Percentiles rank a stretch among this genome's conserved stretches.
Evolutionary conservation across 164 flowering plant genomes (phyloP).

Genomic region (Paratinospora sagittata): DNA sequence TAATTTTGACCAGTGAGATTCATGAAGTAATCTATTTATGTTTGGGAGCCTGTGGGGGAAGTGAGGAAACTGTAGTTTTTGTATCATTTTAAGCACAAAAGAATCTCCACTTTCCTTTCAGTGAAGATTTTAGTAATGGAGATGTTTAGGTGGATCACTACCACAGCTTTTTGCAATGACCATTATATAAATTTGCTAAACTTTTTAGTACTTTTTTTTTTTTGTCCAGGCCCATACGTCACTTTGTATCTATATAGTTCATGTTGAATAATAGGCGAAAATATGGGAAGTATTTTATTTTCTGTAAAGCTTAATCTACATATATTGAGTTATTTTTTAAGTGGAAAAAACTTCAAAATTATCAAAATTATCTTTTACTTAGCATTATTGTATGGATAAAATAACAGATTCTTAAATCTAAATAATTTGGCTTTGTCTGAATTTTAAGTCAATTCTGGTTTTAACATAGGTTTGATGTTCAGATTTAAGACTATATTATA

Average conservation of each 20-base stretch:
- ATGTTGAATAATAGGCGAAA: not conserved
- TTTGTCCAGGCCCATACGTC: not conserved
- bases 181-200: not conserved
- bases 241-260: not conserved
- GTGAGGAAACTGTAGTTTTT: no score
- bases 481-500: no score
- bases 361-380: no score
- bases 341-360: not conserved
- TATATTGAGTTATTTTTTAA: not conserved
- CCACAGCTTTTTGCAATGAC: not conserved
- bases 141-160: no score
- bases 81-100: no score
- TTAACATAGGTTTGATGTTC: not conserved
- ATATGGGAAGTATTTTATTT: not conserved
- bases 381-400: no score
- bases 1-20: not conserved
- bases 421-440: no score
- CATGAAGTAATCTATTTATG: not conserved
- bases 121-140: no score
- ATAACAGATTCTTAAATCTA: no score
- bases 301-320: not conserved
- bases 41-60: not conserved
- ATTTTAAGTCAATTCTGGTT: no score
- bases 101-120: no score
- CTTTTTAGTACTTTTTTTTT: not conserved